Conservation (phyloP, 23 red algal species). For the Cyanidioschyzon merolae region DNA sequence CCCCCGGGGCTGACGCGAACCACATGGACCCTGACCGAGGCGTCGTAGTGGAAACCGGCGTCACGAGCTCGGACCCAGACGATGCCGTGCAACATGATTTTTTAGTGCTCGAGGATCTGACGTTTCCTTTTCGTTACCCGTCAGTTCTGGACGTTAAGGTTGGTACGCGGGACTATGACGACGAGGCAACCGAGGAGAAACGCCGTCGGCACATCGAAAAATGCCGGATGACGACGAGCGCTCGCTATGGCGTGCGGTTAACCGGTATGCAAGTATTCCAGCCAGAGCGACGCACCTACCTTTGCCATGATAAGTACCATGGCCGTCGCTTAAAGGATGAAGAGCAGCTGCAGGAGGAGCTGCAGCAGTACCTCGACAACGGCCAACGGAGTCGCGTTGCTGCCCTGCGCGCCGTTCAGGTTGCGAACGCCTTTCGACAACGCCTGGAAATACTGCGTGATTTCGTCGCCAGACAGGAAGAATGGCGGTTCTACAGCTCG, state of each 20-base stretch:
- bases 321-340: constrained; percentile 28
- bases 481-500: constrained; percentile 73
- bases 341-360: constrained; percentile 28
- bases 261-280: constrained; percentile 61
- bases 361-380: constrained; percentile 49
- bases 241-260: constrained; percentile 37
- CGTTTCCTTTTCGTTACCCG: constrained; percentile 33
- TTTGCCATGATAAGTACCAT: constrained; percentile 84
- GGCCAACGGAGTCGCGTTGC: not conserved
- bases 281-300: constrained; percentile 17
- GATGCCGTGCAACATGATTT: constrained; percentile 4
- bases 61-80: not conserved
- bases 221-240: constrained; percentile 35
- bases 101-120: constrained; percentile 53
- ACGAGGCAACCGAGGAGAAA: constrained; percentile 66
- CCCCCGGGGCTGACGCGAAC: not conserved
- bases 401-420: not conserved
- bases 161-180: constrained; percentile 71
- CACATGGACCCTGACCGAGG: not conserved
- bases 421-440: constrained; percentile 10
- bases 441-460: constrained; percentile 18
- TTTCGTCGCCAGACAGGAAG: constrained; percentile 26
- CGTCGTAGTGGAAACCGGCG: not conserved
- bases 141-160: constrained; percentile 74
- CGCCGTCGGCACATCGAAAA: constrained; percentile 35